Evolutionary conservation across 2,329 filamentous ascomycete genomes (phyloP).

Genomic region (Elsinoe arachidis): DNA sequence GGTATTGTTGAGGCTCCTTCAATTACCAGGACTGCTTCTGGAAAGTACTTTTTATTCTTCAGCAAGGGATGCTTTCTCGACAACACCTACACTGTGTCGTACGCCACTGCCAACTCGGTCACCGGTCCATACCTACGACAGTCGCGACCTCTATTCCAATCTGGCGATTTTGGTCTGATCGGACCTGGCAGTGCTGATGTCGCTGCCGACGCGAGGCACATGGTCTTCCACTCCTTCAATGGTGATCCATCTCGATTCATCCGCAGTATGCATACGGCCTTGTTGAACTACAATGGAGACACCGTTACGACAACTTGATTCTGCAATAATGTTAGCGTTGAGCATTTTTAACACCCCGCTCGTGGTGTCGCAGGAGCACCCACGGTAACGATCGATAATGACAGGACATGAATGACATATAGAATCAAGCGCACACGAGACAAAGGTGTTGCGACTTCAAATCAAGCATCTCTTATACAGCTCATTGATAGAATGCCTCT

Average conservation of each 20-base stretch:
- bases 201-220: constrained; percentile 22
- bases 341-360: neutral
- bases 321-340: neutral
- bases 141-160: constrained; percentile 21
- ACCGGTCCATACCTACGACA: constrained; percentile 21
- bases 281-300: constrained; percentile 5
- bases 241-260: constrained; percentile 14
- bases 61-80: constrained; percentile 21
- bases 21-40: constrained; percentile 21
- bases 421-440: too few relatives aligned
- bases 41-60: constrained; percentile 25
- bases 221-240: constrained; percentile 28
- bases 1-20: constrained; percentile 28
- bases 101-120: constrained; percentile 21
- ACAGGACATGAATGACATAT: neutral
- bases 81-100: constrained; percentile 22
- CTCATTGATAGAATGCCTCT: too few relatives aligned
- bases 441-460: too few relatives aligned
- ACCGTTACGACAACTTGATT: neutral
- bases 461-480: too few relatives aligned
- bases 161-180: constrained; percentile 22
- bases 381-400: neutral
- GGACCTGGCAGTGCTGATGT: constrained; percentile 28
- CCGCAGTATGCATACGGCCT: constrained; percentile 16
- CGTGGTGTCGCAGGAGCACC: neutral